Conservation (phyloP, 2,329 filamentous ascomycete genomes). For the Aspergillus melleus region DNA sequence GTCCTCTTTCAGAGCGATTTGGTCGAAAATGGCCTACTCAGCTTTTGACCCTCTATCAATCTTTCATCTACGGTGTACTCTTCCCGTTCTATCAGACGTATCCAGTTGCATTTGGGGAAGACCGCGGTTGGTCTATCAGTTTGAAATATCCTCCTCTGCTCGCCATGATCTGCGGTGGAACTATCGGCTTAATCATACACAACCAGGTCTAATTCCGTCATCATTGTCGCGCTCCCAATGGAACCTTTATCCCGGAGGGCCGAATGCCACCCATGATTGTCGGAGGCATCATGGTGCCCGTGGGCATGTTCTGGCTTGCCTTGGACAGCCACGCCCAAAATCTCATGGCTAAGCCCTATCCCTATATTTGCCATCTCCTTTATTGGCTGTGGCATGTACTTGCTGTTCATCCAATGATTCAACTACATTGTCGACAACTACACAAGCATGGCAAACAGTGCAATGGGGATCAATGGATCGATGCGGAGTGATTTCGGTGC, state of each 20-base stretch:
- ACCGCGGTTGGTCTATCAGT: not conserved
- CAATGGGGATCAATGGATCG: constrained; percentile 1
- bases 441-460: constrained; percentile 8
- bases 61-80: not conserved
- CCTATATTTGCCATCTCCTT: constrained; percentile 41
- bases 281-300: constrained; percentile 21
- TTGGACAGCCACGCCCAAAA: constrained; percentile 12
- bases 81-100: not conserved
- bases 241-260: constrained; percentile 13
- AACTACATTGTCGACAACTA: constrained; percentile 59
- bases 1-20: constrained; percentile 50
- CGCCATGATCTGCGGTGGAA: not conserved
- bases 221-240: not conserved
- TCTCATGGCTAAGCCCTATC: constrained; percentile 9
- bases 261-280: constrained; percentile 19
- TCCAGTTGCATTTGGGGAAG: not conserved
- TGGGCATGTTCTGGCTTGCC: constrained; percentile 31
- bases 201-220: not conserved
- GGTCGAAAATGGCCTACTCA: constrained; percentile 47
- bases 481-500: too few species aligned
- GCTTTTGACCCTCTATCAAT: not conserved
- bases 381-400: constrained; percentile 54
- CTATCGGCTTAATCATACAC: too few species aligned
- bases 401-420: constrained; percentile 53
- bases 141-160: not conserved